Evolutionary conservation across 169 alveolate species (phyloP).

Genomic region (Blepharisma undulans): DNA sequence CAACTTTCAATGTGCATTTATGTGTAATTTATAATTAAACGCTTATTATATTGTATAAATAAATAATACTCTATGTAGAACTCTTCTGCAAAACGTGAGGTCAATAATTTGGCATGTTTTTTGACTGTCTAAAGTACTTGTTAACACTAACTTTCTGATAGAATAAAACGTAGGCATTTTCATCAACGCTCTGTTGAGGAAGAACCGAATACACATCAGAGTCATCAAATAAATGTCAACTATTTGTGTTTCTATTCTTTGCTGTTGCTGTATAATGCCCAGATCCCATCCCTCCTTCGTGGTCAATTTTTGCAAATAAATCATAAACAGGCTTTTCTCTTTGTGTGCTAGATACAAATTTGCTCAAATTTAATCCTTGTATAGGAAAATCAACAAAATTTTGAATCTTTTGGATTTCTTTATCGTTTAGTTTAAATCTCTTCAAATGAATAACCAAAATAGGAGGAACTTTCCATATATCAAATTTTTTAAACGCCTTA

Average conservation of each 20-base stretch:
- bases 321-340: conserved; percentile 51
- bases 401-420: conserved; percentile 27
- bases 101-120: not conserved
- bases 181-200: conserved; percentile 11
- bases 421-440: conserved; percentile 35
- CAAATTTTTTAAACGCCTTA: conserved; percentile 56
- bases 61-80: not conserved
- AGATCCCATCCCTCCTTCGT: conserved; percentile 62
- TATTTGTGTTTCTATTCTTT: conserved; percentile 58
- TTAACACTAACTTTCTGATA: conserved; percentile 38
- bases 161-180: conserved; percentile 55
- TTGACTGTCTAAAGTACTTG: not conserved
- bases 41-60: not conserved
- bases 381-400: conserved; percentile 44
- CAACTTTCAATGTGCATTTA: too few species aligned
- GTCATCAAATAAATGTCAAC: conserved; percentile 82
- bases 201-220: conserved; percentile 39
- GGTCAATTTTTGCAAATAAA: conserved; percentile 73
- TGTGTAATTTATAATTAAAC: not conserved
- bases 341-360: conserved; percentile 49
- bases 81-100: conserved; percentile 3
- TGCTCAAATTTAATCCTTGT: conserved; percentile 42
- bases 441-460: conserved; percentile 62
- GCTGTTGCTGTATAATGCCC: conserved; percentile 77
- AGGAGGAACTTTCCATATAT: conserved; percentile 66